Conservation (phyloP, 1,284 basidiomycete genomes). For the Amylostereum chailletii region DNA sequence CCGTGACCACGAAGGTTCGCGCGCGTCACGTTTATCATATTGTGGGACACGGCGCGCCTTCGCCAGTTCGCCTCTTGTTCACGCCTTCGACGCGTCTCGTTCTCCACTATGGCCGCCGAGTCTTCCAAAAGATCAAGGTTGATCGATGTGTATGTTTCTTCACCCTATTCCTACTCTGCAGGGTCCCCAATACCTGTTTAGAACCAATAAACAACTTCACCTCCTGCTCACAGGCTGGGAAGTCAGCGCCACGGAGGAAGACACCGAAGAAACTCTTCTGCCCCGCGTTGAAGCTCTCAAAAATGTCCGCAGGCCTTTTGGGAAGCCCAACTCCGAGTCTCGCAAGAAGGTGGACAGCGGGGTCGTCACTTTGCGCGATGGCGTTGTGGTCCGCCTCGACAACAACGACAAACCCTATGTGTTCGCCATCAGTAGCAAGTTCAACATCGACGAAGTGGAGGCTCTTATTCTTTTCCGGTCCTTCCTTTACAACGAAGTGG, state of each 20-base stretch:
- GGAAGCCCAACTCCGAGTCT: conserved; percentile 58
- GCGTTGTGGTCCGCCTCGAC: conserved; percentile 50
- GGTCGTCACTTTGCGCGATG: conserved; percentile 56
- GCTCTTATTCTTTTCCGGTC: conserved; percentile 65
- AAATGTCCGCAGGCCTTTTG: conserved; percentile 52
- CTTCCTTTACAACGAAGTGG: conserved; percentile 71
- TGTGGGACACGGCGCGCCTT: no score
- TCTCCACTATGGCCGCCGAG: conserved; percentile 30
- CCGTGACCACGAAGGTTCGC: background rate
- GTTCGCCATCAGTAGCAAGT: conserved; percentile 58
- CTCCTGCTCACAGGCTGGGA: conserved; percentile 46
- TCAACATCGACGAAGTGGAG: conserved; percentile 71
- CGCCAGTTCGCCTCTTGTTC: background rate
- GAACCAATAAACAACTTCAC: conserved; percentile 62
- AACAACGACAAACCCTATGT: conserved; percentile 61
- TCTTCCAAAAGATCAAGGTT: conserved; percentile 40
- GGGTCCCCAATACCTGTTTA: conserved; percentile 17
- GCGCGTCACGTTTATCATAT: no score
- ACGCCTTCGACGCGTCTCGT: background rate
- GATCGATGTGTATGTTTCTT: conserved; percentile 42
- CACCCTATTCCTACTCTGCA: background rate
- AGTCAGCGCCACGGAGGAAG: conserved; percentile 46
- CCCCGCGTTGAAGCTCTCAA: conserved; percentile 49
- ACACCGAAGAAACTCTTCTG: conserved; percentile 47
- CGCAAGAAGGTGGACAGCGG: conserved; percentile 58